Percentiles rank a stretch among this genome's conserved stretches.
These are phyloP conservation scores for Actinomucor elegans DNA, from an alignment of 371 early-diverging fungal species.

Conservation along the genomic window DNA sequence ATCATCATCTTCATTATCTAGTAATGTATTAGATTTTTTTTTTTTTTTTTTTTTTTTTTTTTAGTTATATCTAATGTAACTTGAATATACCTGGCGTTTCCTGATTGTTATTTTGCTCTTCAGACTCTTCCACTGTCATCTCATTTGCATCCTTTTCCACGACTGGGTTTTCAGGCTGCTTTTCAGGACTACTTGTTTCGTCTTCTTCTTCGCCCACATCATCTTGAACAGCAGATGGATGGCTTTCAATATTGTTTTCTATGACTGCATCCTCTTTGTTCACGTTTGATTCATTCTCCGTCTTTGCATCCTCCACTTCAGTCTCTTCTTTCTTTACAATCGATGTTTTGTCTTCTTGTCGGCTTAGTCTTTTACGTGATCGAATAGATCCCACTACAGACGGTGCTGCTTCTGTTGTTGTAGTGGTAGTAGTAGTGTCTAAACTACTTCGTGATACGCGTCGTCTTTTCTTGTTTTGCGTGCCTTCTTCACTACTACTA, in stretches of 20 bases:
- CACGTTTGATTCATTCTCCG: background rate
- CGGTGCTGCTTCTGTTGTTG: background rate
- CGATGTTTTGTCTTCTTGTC: background rate
- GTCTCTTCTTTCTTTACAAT: background rate
- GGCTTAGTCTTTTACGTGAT: background rate
- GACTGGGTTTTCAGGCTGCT: too few species aligned
- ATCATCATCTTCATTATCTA: slow-evolving; percentile 23
- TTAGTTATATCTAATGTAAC: too few species aligned
- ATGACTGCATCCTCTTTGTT: background rate
- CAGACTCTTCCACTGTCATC: slow-evolving; percentile 7
- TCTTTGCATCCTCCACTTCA: background rate
- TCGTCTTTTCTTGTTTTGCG: background rate
- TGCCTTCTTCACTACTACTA: background rate
- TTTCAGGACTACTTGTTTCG: too few species aligned
- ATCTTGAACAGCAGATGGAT: too few species aligned
- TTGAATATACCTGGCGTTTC: slow-evolving; percentile 11
- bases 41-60: background rate
- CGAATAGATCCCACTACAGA: too few species aligned
- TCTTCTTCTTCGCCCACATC: too few species aligned
- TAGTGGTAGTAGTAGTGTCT: too few species aligned
- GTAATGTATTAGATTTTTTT: background rate
- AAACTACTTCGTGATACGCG: background rate
- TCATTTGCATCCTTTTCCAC: too few species aligned
- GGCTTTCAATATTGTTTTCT: too few species aligned
- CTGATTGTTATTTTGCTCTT: slow-evolving; percentile 4